Percentiles rank a stretch among this genome's conserved stretches.
Evolutionary conservation across 2,329 filamentous ascomycete species (phyloP).

Genomic region (Neocucurbitaria cava): DNA sequence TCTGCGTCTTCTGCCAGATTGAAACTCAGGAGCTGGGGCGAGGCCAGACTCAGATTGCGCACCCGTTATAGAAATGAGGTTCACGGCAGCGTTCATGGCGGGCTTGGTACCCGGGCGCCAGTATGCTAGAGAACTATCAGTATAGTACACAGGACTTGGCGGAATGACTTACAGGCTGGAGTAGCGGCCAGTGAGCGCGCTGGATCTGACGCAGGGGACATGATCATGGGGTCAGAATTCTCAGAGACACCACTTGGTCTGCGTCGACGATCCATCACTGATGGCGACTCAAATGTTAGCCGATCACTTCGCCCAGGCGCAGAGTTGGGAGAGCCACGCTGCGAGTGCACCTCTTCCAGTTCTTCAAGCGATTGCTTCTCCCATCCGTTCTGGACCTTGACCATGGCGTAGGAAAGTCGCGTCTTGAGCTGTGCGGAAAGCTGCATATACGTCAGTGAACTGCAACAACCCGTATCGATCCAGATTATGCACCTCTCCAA

Average conservation of each 20-base stretch:
- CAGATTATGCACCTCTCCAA: conserved; percentile 72
- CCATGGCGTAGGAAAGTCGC: conserved; percentile 88
- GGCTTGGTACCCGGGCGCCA: conserved; percentile 38
- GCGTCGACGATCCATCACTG: conserved; percentile 31
- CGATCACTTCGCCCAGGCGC: conserved; percentile 57
- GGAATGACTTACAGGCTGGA: conserved; percentile 29
- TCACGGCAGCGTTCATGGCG: conserved; percentile 35
- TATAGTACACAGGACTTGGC: not conserved
- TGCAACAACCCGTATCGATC: conserved; percentile 9
- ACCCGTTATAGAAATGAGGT: conserved; percentile 38
- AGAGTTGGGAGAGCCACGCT: conserved; percentile 69
- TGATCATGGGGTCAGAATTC: conserved; percentile 42
- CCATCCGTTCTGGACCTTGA: conserved; percentile 89
- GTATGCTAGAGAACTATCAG: conserved; percentile 26
- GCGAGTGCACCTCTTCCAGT: conserved; percentile 76
- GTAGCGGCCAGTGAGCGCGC: conserved; percentile 30
- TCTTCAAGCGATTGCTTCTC: conserved; percentile 79
- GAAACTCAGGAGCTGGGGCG: conserved; percentile 44
- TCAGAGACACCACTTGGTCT: conserved; percentile 47
- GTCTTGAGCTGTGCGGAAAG: conserved; percentile 80
- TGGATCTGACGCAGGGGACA: conserved; percentile 42
- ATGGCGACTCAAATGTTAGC: conserved; percentile 41
- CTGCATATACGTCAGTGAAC: conserved; percentile 54
- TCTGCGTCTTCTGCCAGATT: conserved; percentile 43
- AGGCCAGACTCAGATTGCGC: conserved; percentile 31